phyloP scores from a whole-genome alignment of 2,329 filamentous ascomycete species.

The Pseudogymnoascus sp. region DNA sequence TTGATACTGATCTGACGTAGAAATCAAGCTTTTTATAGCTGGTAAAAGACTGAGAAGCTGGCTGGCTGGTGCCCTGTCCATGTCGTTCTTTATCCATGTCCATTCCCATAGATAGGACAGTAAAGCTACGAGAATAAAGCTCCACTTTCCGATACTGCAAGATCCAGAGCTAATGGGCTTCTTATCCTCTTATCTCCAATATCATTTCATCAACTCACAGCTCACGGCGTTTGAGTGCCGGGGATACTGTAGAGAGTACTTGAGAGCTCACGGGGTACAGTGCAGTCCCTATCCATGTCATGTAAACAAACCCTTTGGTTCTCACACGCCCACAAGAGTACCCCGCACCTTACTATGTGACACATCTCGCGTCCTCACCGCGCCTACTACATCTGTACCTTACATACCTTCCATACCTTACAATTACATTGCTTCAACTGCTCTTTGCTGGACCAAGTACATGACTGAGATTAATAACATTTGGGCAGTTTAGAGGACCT shows the following conservation, averaged over 20 bases:
- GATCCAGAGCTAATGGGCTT: no score
- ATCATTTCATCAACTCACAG: background rate
- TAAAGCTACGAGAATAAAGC: background rate
- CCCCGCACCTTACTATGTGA: background rate
- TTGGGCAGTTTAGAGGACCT: background rate
- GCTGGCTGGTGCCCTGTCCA: background rate
- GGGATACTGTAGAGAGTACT: background rate
- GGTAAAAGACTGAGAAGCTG: background rate
- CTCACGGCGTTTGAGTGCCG: background rate
- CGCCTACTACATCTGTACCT: background rate
- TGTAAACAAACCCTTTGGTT: background rate
- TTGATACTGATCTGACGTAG: background rate
- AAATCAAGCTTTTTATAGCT: background rate
- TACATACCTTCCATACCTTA: background rate
- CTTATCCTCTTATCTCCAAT: background rate
- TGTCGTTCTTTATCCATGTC: background rate
- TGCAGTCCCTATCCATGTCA: background rate
- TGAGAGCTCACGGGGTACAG: background rate
- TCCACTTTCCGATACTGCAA: background rate
- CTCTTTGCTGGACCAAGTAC: background rate
- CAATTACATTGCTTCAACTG: background rate
- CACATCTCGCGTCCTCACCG: background rate
- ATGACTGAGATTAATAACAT: background rate
- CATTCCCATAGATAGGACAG: background rate
- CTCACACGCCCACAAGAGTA: background rate